A percentile compares a stretch with the other conserved stretches of the same genome.
Conservation (phyloP, 345 rosid genomes). For the Eucalyptus marginata region DNA sequence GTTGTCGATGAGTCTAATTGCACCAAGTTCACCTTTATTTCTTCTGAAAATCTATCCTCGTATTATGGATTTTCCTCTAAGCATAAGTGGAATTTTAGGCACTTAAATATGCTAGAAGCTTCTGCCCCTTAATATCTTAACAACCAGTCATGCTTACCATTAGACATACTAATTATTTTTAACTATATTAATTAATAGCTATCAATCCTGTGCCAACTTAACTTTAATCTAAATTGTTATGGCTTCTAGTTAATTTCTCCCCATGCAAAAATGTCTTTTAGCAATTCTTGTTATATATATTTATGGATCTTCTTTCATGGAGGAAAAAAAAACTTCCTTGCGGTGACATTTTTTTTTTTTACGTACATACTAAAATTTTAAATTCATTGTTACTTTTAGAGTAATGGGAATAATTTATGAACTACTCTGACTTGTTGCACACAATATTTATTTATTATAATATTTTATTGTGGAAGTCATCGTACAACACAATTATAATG, state of each 20-base stretch:
- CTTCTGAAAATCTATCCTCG: rapidly evolving
- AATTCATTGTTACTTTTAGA: background rate
- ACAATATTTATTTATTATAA: no score
- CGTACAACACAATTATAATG: background rate
- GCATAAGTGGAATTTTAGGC: background rate
- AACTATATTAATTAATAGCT: background rate
- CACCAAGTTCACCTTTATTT: background rate
- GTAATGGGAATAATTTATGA: rapidly evolving
- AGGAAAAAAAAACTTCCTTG: background rate
- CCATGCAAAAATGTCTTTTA: background rate
- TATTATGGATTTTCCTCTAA: background rate
- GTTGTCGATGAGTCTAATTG: rapidly evolving
- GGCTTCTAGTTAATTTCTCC: no score
- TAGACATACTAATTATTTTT: rapidly evolving
- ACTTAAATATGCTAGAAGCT: background rate
- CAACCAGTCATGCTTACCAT: background rate
- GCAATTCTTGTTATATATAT: background rate
- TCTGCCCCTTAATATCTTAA: no score
- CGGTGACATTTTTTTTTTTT: rapidly evolving
- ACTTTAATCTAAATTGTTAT: background rate
- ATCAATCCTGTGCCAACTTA: rapidly evolving
- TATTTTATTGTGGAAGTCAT: rapidly evolving
- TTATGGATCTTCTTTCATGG: background rate
- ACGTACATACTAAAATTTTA: background rate
- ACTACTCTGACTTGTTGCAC: rapidly evolving